Base-by-base conservation (phyloP, 768 basidiomycete species). In the Russula sp. region DNA sequence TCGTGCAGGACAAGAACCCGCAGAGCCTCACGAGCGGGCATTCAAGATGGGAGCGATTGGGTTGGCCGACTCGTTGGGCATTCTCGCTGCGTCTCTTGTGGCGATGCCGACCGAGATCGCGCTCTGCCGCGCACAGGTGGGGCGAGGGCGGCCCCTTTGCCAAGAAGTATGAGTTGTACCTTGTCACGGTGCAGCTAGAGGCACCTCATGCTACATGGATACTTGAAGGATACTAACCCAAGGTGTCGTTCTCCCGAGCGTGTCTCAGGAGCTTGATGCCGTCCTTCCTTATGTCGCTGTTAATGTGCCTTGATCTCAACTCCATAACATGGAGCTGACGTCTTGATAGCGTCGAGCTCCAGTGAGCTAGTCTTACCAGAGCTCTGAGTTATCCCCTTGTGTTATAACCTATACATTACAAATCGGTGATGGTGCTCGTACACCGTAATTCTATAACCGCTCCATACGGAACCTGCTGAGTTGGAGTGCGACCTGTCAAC, bases 1-100 rank as follows among this genome's bases (percentile, higher is more conserved):
- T 73, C 84, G 82, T 47, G 79, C 94, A 61, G 94, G 91, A 60
- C 89, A 89, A 66, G 89, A 89, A 67, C 78, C 6, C 78, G 82
- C 63, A 73, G 75, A 34, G 73, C 76, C 18, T 74, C 91, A 93
- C 72, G 89, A 89, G 70, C 81, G 85, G 50, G 93, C 94, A 75
- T 94, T 94, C 76, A 86, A 85, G 79, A 95, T 96, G 58, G 92
- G 92, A 6, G 89, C 89, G 3, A 86, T 96, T 50, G 94, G 94
- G 1, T 87, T 94, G 63, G 80, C 91, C 6, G 93, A 95, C 72
- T 88, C 87, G 32, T 78, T 82, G 16, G 92, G 92, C 0, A 92
- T 83, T 59, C 68, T 84, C 35, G 55, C 77, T 7, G 89, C 88
- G 10, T 82, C 83, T 22, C 68, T 89, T 9, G 68, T 88, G 14